Base-by-base conservation (phyloP, 2,329 filamentous ascomycete genomes). In the Aspergillus udagawae region DNA sequence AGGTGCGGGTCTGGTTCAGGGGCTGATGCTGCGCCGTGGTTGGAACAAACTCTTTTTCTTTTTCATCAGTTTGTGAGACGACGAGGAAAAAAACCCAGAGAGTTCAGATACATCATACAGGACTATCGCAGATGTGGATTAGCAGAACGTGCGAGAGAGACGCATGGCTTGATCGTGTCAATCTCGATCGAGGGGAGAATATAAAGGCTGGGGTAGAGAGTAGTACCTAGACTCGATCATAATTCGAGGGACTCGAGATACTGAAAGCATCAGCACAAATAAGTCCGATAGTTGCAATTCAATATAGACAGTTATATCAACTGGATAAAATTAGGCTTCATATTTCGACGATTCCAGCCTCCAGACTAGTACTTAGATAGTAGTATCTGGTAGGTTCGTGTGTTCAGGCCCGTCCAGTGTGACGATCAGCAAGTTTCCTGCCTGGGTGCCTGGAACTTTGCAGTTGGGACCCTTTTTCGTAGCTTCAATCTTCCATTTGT, bases 1-100 rank as follows among this genome's bases (percentile, higher is more conserved):
- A 9, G 41, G n/a, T 44, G 20, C 20, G 42, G 49, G 20, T 42
- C 21, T 49, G 55, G 55, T 57, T 53, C 52, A 53, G 55, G 55
- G 55, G 55, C 52, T 29, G 52, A 27, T 32, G 4, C 52, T 27
- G 52, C 41, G 45, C 52, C 29, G 28, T 53, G 52, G 41, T 14
- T 32, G 25, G 17, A 29, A 17, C n/a, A 20, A 23, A 20, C 5
- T 23, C 10, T 35, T 21, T 51, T 44, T 17, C n/a, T 35, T 21
- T 51, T 51, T 45, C 8, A 38, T 38, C 14, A 3, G 5, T 17
- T 17, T 14, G 14, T 3, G 32, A n/a, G 14, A 17, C n/a, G 32
- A 38, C 32, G 32, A 38, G 32, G 7, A 38, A 17, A 14, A 17
- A 17, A 17, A 17, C 7, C 14, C 14, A 17, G 32, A 38, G 32